phyloP scores from a whole-genome alignment of 1,284 basidiomycete species.

The Coniferiporia weirii region DNA sequence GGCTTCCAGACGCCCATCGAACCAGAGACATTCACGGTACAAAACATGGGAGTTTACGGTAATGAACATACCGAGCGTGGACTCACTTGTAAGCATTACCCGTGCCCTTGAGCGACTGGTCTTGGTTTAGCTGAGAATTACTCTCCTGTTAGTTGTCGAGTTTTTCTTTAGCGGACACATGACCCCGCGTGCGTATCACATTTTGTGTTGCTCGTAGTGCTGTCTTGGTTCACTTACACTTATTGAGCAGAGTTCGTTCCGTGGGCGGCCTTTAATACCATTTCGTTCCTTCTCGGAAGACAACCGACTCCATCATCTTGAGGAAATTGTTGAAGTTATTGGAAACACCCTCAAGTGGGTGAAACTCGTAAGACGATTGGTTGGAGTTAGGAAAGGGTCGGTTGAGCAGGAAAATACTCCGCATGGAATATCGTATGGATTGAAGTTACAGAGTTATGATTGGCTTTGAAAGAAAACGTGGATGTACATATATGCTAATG shows the following conservation, averaged over 20 bases:
- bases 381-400: too few species aligned
- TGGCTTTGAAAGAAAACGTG: too few species aligned
- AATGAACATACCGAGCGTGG: constrained; percentile 33
- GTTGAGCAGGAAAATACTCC: too few species aligned
- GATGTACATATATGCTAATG: too few species aligned
- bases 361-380: too few species aligned
- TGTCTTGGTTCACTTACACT: neutral
- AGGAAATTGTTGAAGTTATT: neutral
- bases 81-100: constrained; percentile 28
- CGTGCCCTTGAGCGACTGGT: neutral
- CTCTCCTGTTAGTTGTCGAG: constrained; percentile 38
- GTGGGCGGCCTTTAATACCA: constrained; percentile 48
- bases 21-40: constrained; percentile 31
- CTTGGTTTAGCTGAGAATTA: neutral
- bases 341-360: too few species aligned
- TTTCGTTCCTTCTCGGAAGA: constrained; percentile 47
- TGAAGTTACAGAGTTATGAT: too few species aligned
- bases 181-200: constrained; percentile 44
- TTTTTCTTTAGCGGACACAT: constrained; percentile 55
- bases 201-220: neutral
- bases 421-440: too few species aligned
- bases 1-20: constrained; percentile 37
- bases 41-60: constrained; percentile 33
- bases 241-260: constrained; percentile 47
- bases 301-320: constrained; percentile 41